phyloP scores from a whole-genome alignment of 257 asterid genomes.

The Ocimum tenuiflorum region DNA sequence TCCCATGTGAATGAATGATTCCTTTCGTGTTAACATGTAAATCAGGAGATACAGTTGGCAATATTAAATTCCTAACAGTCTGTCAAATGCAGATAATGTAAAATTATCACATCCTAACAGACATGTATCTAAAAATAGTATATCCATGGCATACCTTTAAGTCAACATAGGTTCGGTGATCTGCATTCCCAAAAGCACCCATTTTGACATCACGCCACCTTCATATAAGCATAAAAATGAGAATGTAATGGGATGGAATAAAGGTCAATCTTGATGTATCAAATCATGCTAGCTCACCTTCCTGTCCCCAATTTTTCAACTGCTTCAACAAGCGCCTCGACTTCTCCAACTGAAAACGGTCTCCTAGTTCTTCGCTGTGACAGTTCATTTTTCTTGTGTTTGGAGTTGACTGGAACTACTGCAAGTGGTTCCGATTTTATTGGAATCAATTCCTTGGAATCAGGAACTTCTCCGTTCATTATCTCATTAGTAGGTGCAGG shows the following conservation, averaged over 20 bases:
- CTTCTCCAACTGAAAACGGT: conserved; percentile 87
- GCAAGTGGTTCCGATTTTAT: conserved; percentile 47
- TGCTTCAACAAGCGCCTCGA: conserved; percentile 88
- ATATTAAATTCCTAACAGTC: conserved; percentile 25
- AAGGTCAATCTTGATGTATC: neutral
- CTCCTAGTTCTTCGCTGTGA: conserved; percentile 88
- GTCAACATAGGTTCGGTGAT: conserved; percentile 92
- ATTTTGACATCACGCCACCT: conserved; percentile 98
- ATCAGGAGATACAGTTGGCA: conserved; percentile 19
- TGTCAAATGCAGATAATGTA: conserved; percentile 23
- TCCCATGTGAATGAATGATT: conserved; percentile 29
- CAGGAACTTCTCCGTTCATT: conserved; percentile 30
- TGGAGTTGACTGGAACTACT: conserved; percentile 45
- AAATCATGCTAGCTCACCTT: conserved; percentile 33
- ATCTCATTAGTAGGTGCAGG: conserved; percentile 28
- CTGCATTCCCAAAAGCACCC: conserved; percentile 79
- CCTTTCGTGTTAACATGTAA: conserved; percentile 20
- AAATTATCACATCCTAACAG: conserved; percentile 4
- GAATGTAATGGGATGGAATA: neutral
- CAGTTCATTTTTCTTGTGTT: conserved; percentile 50
- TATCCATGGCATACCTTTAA: conserved; percentile 54
- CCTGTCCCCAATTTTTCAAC: conserved; percentile 95
- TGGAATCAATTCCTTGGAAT: conserved; percentile 57
- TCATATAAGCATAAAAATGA: conserved; percentile 10
- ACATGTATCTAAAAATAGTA: neutral